Evolutionary conservation across 2,329 filamentous ascomycete genomes (phyloP), one percentile per base, ranked within the genome.

Genomic region (Sarocladiaceae sp.): DNA sequence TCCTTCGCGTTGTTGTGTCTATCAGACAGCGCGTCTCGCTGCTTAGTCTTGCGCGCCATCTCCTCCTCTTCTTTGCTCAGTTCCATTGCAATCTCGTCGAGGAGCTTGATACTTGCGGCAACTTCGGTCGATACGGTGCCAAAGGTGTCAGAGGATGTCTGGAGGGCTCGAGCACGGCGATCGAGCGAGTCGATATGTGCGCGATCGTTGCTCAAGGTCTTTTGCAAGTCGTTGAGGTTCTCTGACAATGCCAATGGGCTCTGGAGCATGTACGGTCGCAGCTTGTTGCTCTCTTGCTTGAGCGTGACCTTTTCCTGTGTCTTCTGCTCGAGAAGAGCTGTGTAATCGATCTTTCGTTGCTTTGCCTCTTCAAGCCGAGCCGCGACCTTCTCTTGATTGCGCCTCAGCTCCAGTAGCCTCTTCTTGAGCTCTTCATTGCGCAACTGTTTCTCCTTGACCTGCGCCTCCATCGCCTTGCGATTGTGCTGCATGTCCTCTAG

Each of bases 141-240:
- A 59, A 97, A 97, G 0, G 89, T 91, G 62, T 97, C 91, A 3
- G 83, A 82, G 6, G 88, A 95, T 1, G 91, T 97, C 58, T 97
- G 90, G 18, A 98, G 72, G 0, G 89, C 91, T 48, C 93, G 78
- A n/a, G 86, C 82, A 45, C 91, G 79, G 51, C 88, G 82, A 62
- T 98, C 93, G 34, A 97, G 77, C 1, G 82, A 72, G 58, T 97
- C 91, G 49, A 96, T 94, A 48, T 91, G 85, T 9, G 80, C 70
- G 59, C 91, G 91, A 62, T 96, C 90, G 41, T 74, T 74, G 51
- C 76, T 77, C 43, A 97, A 73, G 39, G 82, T 87, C 56, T 88
- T 84, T 49, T 82, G 87, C 45, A 98, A 71, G 51, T 96, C 89
- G 3, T 84, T 78, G 45, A 98, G 70, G 34, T 83, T 84, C 24